Evolutionary conservation across 108 stramenopile species (phyloP), one percentile per base, ranked within the genome.

Genomic region (Nitzschia inconspicua): DNA sequence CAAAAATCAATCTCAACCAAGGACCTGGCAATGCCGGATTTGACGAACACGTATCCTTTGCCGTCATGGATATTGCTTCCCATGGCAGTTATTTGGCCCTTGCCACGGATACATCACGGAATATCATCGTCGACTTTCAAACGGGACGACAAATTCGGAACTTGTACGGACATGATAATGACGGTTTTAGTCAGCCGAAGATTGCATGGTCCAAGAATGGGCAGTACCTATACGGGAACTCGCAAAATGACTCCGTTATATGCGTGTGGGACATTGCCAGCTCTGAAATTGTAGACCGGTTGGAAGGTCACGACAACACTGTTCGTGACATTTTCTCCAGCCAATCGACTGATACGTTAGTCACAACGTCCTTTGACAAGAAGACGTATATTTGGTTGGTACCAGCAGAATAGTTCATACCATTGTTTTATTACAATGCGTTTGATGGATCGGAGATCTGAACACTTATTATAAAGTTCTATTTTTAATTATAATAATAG

Each of bases 261-360:
- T 78, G 75, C 44, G 84, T 93, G 30, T 93, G 91, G 91, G 91
- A 93, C 46, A 70, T 93, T 44, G 85, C 88, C n/a, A 77, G 75
- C 9, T 49, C 79, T 3, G 64, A 72, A 27, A 79, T 93, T 35
- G 88, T 88, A 10, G 74, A 84, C 39, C 73, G 68, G 40, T 60
- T 89, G 6, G 79, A 74, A 13, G 85, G 83, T 9, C 91, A 92
- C 28, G 52, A 59, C 16, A 68, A 72, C 19, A 62, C 73, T 28
- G 70, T 93, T 27, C 76, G 91, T 19, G 88, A 83, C 44, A 67
- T 92, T 54, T 89, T 55, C 65, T 80, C 78, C 16, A 85, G 85
- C 32, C 41, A 44, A 0, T 50, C 48, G 5, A 77, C 75, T 0
- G 84, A 92, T 40, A 87, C 87, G 3, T 44, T 92, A 18, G 77